Percentiles rank a stretch among this genome's conserved stretches.
Evolutionary conservation across 257 asterid species (phyloP).

Genomic region (Nicotiana obtusifolia): DNA sequence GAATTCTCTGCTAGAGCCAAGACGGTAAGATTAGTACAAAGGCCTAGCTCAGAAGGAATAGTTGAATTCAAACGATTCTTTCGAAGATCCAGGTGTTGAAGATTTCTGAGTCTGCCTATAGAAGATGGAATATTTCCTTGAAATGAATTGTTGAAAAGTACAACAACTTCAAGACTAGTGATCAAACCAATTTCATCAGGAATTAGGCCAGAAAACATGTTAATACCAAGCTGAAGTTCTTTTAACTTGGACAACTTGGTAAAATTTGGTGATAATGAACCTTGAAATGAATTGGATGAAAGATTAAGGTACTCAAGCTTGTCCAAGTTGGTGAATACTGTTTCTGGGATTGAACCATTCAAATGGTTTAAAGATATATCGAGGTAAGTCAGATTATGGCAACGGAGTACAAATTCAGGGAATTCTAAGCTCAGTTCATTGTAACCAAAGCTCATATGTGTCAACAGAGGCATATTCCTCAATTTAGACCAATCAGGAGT

Average conservation of each 20-base stretch:
- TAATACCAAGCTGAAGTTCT: conserved; percentile 35
- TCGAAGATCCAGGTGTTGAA: conserved; percentile 17
- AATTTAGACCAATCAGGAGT: conserved; percentile 63
- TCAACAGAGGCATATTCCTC: conserved; percentile 42
- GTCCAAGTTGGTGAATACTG: conserved; percentile 36
- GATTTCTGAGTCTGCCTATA: conserved; percentile 28
- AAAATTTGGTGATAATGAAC: conserved; percentile 41
- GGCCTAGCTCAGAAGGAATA: conserved; percentile 37
- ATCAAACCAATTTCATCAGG: conserved; percentile 35
- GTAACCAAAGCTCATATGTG: conserved; percentile 33
- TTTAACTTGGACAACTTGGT: conserved; percentile 41
- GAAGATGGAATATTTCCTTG: conserved; percentile 37
- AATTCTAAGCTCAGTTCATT: conserved; percentile 44
- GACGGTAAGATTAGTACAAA: conserved; percentile 25
- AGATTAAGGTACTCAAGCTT: conserved; percentile 54
- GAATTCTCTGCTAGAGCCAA: conserved; percentile 32
- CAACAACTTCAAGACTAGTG: conserved; percentile 33
- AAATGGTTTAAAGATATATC: conserved; percentile 51
- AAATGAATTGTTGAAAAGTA: conserved; percentile 47
- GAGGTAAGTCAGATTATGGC: conserved; percentile 52
- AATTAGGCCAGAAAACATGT: conserved; percentile 46
- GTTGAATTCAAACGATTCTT: conserved; percentile 24
- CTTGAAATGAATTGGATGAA: conserved; percentile 39
- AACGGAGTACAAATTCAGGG: conserved; percentile 52
- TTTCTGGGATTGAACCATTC: conserved; percentile 55